phyloP scores from a whole-genome alignment of 2,329 filamentous ascomycete species.

The Phoma sp. region DNA sequence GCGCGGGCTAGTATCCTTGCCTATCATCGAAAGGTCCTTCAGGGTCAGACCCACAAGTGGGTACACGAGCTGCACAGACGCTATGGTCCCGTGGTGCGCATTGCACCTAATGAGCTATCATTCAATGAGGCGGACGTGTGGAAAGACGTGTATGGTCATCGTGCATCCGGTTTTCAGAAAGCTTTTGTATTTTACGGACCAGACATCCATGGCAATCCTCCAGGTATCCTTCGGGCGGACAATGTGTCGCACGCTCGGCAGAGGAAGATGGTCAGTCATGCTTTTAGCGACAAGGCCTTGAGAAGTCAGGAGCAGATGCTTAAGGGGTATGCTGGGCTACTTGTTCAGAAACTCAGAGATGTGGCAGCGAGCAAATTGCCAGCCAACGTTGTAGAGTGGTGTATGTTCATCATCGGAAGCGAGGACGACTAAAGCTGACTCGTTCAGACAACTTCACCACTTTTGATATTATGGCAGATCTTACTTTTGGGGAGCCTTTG shows the following conservation, averaged over 20 bases:
- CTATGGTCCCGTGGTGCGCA: conserved; percentile 49
- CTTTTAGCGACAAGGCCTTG: conserved; percentile 48
- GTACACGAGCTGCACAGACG: conserved; percentile 40
- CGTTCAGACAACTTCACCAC: conserved; percentile 6
- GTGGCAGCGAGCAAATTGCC: conserved; percentile 13
- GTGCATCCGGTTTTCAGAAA: conserved; percentile 35
- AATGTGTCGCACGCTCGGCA: conserved; percentile 44
- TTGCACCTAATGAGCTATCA: conserved; percentile 47
- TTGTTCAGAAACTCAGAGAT: conserved; percentile 45
- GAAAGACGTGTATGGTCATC: conserved; percentile 50
- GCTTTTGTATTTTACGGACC: conserved; percentile 40
- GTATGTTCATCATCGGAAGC: background rate
- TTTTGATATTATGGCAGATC: conserved; percentile 39
- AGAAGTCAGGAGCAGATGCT: conserved; percentile 45
- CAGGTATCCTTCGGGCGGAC: conserved; percentile 25
- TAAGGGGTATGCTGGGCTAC: conserved; percentile 44
- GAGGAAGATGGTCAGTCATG: conserved; percentile 44
- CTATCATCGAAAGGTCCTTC: conserved; percentile 19
- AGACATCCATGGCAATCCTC: conserved; percentile 32
- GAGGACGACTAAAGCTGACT: background rate
- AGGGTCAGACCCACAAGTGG: conserved; percentile 26
- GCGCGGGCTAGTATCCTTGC: background rate
- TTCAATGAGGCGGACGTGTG: conserved; percentile 45
- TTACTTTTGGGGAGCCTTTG: conserved; percentile 42
- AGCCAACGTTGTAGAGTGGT: conserved; percentile 33